Percentiles rank a stretch among this genome's conserved stretches.
Evolutionary conservation across 331 rosid genomes (phyloP).

Genomic region (Pyracantha coccinea): DNA sequence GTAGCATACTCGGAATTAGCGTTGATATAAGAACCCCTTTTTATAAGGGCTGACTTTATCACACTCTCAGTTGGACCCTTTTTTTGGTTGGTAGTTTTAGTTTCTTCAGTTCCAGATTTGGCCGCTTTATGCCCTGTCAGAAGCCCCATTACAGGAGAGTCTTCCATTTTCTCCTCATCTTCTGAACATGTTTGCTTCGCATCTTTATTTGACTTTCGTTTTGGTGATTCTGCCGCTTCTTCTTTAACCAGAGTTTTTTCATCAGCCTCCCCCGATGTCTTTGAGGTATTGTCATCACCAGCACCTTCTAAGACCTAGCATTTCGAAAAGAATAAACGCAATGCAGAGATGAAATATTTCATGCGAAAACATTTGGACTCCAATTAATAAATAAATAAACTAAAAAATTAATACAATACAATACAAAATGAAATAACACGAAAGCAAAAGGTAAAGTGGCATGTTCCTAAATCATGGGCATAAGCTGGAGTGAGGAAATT

Average conservation of each 20-base stretch:
- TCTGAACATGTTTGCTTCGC: conserved; percentile 36
- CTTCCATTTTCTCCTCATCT: conserved; percentile 61
- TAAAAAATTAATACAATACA: background rate
- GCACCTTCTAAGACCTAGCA: conserved; percentile 64
- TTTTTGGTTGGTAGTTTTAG: conserved; percentile 35
- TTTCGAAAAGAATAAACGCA: conserved; percentile 8
- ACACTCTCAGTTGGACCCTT: conserved; percentile 43
- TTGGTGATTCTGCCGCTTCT: conserved; percentile 33
- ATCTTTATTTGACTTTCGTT: conserved; percentile 43
- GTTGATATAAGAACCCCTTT: conserved; percentile 60
- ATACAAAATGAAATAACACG: background rate
- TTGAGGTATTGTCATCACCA: conserved; percentile 40
- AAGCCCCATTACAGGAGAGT: conserved; percentile 68
- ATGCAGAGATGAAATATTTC: background rate
- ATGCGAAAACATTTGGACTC: background rate
- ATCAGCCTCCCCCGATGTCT: conserved; percentile 37
- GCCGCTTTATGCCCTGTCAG: conserved; percentile 39
- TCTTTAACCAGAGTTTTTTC: conserved; percentile 36
- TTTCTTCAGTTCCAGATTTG: conserved; percentile 34
- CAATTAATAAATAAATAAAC: background rate
- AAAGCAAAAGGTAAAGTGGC: background rate
- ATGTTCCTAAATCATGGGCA: background rate
- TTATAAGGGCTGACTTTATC: conserved; percentile 64
- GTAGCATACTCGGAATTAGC: conserved; percentile 78
- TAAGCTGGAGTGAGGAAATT: background rate